Percentiles rank a stretch among this genome's conserved stretches.
Evolutionary conservation across 768 basidiomycete species (phyloP).

Genomic region (Mycena polygramma): DNA sequence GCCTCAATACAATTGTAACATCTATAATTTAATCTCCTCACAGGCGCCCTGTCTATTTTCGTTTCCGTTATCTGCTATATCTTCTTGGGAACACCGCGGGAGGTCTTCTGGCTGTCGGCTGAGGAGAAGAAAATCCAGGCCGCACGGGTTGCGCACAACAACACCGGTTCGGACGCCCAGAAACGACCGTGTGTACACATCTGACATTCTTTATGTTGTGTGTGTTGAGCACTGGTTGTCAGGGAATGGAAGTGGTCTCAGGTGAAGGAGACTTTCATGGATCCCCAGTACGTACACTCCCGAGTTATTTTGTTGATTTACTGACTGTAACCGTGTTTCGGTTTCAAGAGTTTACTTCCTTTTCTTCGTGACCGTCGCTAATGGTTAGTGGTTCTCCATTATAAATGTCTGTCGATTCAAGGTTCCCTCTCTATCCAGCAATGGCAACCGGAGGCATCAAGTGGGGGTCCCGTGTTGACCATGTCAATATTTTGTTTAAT

Average conservation of each 20-base stretch:
- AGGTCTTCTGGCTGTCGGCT: constrained; percentile 16
- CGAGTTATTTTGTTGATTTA: neutral
- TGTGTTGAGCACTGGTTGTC: neutral
- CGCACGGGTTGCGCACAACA: constrained; percentile 13
- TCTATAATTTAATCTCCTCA: neutral
- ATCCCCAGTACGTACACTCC: neutral
- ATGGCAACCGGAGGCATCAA: constrained; percentile 4
- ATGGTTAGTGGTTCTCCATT: neutral
- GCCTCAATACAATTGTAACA: too few species aligned
- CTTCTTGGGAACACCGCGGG: constrained; percentile 12
- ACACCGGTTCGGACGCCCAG: constrained; percentile 13
- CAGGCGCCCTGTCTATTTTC: neutral
- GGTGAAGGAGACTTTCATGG: neutral
- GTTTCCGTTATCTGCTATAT: neutral
- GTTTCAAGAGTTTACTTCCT: constrained; percentile 7
- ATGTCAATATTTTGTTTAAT: neutral
- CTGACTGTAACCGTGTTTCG: neutral
- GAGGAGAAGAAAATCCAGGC: constrained; percentile 21
- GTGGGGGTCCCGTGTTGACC: neutral
- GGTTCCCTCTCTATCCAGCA: neutral
- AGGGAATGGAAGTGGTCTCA: constrained; percentile 10
- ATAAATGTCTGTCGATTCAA: too few species aligned
- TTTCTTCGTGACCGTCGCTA: constrained; percentile 8
- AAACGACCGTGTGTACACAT: constrained; percentile 3
- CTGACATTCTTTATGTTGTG: neutral